Evolutionary conservation across 805 yeast species (phyloP).

Genomic region (Zygosaccharomyces bisporus): DNA sequence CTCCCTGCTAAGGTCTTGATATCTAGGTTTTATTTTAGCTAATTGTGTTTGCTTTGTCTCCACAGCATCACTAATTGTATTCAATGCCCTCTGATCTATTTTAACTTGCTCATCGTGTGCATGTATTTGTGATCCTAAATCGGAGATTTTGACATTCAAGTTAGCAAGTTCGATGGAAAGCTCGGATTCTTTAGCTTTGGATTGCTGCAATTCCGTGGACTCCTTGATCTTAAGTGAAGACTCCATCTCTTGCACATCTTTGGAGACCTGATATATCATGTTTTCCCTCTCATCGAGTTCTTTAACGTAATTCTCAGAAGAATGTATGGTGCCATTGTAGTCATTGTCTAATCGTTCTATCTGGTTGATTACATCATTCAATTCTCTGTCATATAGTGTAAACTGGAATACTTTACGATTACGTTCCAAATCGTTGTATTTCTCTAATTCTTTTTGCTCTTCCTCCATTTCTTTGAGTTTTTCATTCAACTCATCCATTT

Average conservation of each 20-base stretch:
- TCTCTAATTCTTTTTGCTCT: slow-evolving; percentile 72
- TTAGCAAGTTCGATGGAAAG: slow-evolving; percentile 47
- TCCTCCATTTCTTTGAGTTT: slow-evolving; percentile 73
- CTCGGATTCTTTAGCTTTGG: slow-evolving; percentile 48
- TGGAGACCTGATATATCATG: slow-evolving; percentile 43
- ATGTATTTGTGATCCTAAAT: slow-evolving; percentile 38
- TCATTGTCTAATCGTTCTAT: slow-evolving; percentile 59
- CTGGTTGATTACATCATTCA: slow-evolving; percentile 54
- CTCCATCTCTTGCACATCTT: slow-evolving; percentile 44
- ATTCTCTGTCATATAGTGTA: slow-evolving; percentile 72
- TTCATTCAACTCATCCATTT: slow-evolving; percentile 63
- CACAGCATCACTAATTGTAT: slow-evolving; percentile 32
- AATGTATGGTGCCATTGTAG: slow-evolving; percentile 48
- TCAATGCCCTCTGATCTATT: slow-evolving; percentile 26
- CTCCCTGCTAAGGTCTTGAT: slow-evolving; percentile 37
- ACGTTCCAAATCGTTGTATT: slow-evolving; percentile 63
- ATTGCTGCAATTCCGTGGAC: slow-evolving; percentile 54
- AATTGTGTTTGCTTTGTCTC: slow-evolving; percentile 39
- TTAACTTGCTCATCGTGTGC: slow-evolving; percentile 34
- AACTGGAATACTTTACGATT: slow-evolving; percentile 69
- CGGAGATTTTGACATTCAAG: slow-evolving; percentile 45
- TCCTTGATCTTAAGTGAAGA: slow-evolving; percentile 47
- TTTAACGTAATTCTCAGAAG: slow-evolving; percentile 51
- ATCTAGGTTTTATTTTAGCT: slow-evolving; percentile 39
- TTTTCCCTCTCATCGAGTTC: slow-evolving; percentile 62